Base-by-base conservation (phyloP, 306 rosid genomes). In the Argentina anserina region DNA sequence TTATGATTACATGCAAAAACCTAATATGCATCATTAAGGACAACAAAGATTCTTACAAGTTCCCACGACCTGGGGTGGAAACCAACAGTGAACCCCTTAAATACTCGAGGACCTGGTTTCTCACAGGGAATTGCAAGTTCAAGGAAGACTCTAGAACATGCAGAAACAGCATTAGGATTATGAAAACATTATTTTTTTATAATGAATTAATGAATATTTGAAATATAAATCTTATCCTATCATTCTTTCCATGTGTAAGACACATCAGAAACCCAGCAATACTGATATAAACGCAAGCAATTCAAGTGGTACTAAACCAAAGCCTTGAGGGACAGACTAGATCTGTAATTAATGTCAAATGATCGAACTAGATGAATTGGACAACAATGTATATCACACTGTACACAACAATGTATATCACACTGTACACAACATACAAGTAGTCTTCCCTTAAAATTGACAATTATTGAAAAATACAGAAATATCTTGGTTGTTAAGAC, bases 21-120 rank as follows among this genome's bases (percentile, higher is more conserved):
- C 36, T 60, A n/a, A 81, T 43, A 59, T 46, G 55, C 55, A 43
- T 71, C 65, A 58, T 56, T 8, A 55, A 34, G 66, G 74, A 82
- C 37, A 61, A 39, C 71, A 81, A 45, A 70, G 12, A 67, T 74
- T 76, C 95, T 85, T 83, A 94, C 99, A 81, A 94, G 83, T 79
- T 94, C 99, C 99, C 99, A 94, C 56, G 99, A 82, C 60, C 97
- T 82, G 2, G 97, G 99, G 83, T 94, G 97, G 84, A 94, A 91
- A 66, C 99, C 99, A 81, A 89, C 93, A 53, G 96, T 91, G 83
- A 88, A 89, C 66, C 99, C 99, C 87, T 81, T 85, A 78, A 91
- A 94, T 33, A 91, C 84, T 29, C 81, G 87, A 53, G 92, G 93
- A 74, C 99, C 95, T 42, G 92, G 86, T 61, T 83, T 76, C 82